These are phyloP conservation scores for Litsea cubeba DNA, from an alignment of 164 flowering plant genomes.

Conservation along the genomic window DNA sequence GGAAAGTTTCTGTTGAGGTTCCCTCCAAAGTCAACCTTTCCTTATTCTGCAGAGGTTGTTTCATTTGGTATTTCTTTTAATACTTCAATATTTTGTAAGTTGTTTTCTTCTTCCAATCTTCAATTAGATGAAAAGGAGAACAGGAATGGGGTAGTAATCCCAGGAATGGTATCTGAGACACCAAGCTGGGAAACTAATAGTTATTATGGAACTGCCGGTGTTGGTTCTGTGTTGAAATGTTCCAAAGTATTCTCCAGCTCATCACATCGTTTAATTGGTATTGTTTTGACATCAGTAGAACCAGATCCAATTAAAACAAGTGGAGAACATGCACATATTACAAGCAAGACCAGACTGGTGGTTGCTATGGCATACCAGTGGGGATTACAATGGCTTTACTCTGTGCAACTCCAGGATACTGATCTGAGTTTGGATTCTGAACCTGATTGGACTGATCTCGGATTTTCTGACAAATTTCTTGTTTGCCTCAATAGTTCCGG, in stretches of 20 bases:
- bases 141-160: constrained; percentile 15
- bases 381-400: constrained; percentile 79
- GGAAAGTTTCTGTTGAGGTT: constrained; percentile 50
- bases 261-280: constrained; percentile 58
- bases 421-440: constrained; percentile 17
- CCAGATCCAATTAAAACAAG: constrained; percentile 13
- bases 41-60: constrained; percentile 56
- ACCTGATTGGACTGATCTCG: constrained; percentile 73
- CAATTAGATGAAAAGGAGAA: constrained; percentile 20
- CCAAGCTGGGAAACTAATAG: not conserved
- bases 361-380: constrained; percentile 42
- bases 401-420: constrained; percentile 45
- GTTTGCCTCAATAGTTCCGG: constrained; percentile 69
- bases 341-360: constrained; percentile 31
- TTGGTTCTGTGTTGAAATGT: constrained; percentile 35
- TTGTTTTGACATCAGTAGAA: constrained; percentile 38
- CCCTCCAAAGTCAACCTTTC: constrained; percentile 56
- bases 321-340: constrained; percentile 20
- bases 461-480: constrained; percentile 61
- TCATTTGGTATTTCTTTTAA: constrained; percentile 59
- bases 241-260: constrained; percentile 63
- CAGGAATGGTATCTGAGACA: constrained; percentile 14
- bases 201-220: constrained; percentile 4
- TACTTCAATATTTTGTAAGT: constrained; percentile 30
- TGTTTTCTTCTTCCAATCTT: constrained; percentile 22